Base-by-base conservation (phyloP, 169 alveolate species). In the Cryptosporidium andersoni region DNA sequence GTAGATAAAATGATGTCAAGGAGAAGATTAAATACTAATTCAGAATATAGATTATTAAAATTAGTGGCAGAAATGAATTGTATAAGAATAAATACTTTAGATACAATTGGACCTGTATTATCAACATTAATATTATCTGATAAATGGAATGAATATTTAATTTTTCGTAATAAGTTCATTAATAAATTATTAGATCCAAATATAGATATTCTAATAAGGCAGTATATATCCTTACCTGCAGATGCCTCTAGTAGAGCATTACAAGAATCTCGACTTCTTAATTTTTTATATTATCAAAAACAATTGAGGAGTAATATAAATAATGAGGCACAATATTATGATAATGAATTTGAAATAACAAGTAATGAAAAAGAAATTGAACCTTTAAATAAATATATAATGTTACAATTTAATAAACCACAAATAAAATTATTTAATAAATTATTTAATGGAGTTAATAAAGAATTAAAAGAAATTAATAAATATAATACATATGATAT, bases 181-280 rank as follows among this genome's bases (percentile, higher is more conserved):
- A 60, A 43, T 6, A 9, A 47, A 14, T 25, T 74, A 3, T 16
- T 11, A 25, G 53, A 56, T 43, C 16, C 60, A 36, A 68, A 74
- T 16, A 36, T 49, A 2, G 74, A 74, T 25, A 36, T 34, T n/a
- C 6, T 14, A 16, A 3, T 74, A 8, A 74, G 63, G 40, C 42
- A 58, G 14, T 74, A 45, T 58, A 49, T 74, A 39, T 51, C 85
- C 8, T 47, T 74, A 45, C 85, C 85, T 9, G 74, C 85, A 8
- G 85, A 74, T 48, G 34, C 48, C 16, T 55, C 85, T 14, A 58
- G 47, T 48, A 74, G 62, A 49, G 66, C 85, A 6, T 34, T 43
- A 43, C 37, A 58, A 49, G 39, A 58, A 3, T 66, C 55, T 43
- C 55, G 45, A 51, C 39, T 74, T 2, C 4, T 45, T 16, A n/a